Evolutionary conservation across 768 basidiomycete genomes (phyloP), one percentile per base, ranked within the genome.

Genomic region (Termitomyces sp.): DNA sequence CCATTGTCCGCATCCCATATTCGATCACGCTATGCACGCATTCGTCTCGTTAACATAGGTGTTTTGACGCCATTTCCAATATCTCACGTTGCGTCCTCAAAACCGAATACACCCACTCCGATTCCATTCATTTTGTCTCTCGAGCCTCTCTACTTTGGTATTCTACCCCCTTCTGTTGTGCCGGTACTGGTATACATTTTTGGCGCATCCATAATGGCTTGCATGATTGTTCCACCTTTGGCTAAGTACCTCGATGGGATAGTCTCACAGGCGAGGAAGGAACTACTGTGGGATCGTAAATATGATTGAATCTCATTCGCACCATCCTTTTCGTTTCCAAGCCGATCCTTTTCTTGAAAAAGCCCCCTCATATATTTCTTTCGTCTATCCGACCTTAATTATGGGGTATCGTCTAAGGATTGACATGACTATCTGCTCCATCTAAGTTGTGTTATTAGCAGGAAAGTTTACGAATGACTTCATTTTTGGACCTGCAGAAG

Each of bases 71-170:
- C 82, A 24, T 58, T 58, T 28, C 49, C 58, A 2, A 38, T 32
- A 35, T 44, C 59, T 60, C 45, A 57, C 11, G 26, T 33, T 24
- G 52, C 62, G 35, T 44, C 61, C 52, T 61, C 59, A 35, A 32
- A 63, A 55, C 55, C 61, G 41, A 61, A 60, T n/a, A 59, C 63
- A 32, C 45, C 62, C 16, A 58, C 54, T 14, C 72, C 66, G 0
- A 76, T 88, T 5, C 75, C 85, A 3, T 75, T 88, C 61, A 67
- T 76, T 55, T 62, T 88, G 16, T 68, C 74, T 20, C 65, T 89
- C 45, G 88, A 90, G 63, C 88, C 84, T 28, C 68, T 84, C 1
- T 75, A 80, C 55, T 64, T 83, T n/a, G 84, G 83, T 16, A 68
- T 85, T 24, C 66, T 90, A 30, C 87, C 87, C 9, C 74, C 75